phyloP scores from a whole-genome alignment of 257 asterid species.

The Nicotiana obtusifolia region DNA sequence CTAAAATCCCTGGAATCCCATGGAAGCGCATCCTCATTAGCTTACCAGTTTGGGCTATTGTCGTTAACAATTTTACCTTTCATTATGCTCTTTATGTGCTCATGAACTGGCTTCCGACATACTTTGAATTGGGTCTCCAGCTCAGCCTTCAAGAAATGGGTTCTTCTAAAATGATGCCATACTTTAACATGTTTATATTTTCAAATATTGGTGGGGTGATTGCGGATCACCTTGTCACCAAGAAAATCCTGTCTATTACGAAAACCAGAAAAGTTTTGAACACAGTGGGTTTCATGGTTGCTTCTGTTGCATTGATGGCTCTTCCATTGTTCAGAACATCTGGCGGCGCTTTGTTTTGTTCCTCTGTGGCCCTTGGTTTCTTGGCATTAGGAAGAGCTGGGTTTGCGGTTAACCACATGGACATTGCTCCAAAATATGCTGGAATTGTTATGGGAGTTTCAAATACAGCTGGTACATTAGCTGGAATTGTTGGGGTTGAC shows the following conservation, averaged over 20 bases:
- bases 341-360: slow-evolving; percentile 61
- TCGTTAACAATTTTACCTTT: slow-evolving; percentile 72
- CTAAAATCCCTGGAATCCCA: slow-evolving; percentile 41
- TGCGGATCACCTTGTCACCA: slow-evolving; percentile 68
- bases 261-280: slow-evolving; percentile 65
- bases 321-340: slow-evolving; percentile 72
- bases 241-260: slow-evolving; percentile 51
- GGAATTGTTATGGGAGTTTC: slow-evolving; percentile 94
- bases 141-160: slow-evolving; percentile 90
- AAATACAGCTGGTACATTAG: slow-evolving; percentile 86
- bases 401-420: slow-evolving; percentile 89
- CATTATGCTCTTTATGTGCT: slow-evolving; percentile 85
- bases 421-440: slow-evolving; percentile 86
- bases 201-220: slow-evolving; percentile 80
- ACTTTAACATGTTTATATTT: slow-evolving; percentile 76
- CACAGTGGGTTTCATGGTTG: slow-evolving; percentile 64
- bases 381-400: slow-evolving; percentile 93
- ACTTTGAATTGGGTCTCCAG: slow-evolving; percentile 74
- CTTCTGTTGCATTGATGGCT: slow-evolving; percentile 61
- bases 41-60: slow-evolving; percentile 81
- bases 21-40: slow-evolving; percentile 64
- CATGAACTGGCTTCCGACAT: slow-evolving; percentile 96
- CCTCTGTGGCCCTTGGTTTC: slow-evolving; percentile 78
- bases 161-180: slow-evolving; percentile 87
- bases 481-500: slow-evolving; percentile 86